Evolutionary conservation across 495 filamentous ascomycete species (phyloP).

Genomic region (Neurospora sp.): DNA sequence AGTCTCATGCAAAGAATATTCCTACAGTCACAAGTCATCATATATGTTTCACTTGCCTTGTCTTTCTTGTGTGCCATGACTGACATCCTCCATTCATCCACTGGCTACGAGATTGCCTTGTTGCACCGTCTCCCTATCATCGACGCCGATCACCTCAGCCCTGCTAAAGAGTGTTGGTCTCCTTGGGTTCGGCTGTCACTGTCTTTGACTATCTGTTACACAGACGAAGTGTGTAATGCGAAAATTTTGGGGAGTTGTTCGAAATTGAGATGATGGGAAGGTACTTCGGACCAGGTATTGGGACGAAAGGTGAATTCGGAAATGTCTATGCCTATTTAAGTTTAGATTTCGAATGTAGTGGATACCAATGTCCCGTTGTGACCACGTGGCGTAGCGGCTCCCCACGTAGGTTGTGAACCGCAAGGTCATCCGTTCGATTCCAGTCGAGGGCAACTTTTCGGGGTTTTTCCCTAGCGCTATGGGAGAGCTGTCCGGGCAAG

Average conservation of each 20-base stretch:
- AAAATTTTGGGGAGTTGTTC: neutral
- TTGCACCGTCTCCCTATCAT: neutral
- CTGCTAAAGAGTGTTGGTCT: neutral
- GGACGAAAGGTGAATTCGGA: neutral
- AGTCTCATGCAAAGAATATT: neutral
- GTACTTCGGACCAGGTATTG: neutral
- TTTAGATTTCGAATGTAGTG: neutral
- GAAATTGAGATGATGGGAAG: neutral
- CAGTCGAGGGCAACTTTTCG: neutral
- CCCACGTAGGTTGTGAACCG: neutral
- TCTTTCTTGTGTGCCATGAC: neutral
- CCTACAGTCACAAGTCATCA: neutral
- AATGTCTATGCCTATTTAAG: neutral
- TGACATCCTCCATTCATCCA: neutral
- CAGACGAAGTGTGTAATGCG: neutral
- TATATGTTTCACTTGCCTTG: neutral
- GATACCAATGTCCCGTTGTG: neutral
- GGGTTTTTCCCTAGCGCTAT: neutral
- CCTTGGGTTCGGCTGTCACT: neutral
- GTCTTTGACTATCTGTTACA: neutral
- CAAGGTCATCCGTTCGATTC: neutral
- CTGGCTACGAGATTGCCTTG: neutral
- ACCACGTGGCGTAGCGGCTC: neutral
- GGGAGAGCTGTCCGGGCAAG: neutral
- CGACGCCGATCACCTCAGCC: neutral